A percentile compares a stretch with the other conserved stretches of the same genome.
Conservation (phyloP, 192 early-diverging fungal species). For the Allomyces macrogynus region DNA sequence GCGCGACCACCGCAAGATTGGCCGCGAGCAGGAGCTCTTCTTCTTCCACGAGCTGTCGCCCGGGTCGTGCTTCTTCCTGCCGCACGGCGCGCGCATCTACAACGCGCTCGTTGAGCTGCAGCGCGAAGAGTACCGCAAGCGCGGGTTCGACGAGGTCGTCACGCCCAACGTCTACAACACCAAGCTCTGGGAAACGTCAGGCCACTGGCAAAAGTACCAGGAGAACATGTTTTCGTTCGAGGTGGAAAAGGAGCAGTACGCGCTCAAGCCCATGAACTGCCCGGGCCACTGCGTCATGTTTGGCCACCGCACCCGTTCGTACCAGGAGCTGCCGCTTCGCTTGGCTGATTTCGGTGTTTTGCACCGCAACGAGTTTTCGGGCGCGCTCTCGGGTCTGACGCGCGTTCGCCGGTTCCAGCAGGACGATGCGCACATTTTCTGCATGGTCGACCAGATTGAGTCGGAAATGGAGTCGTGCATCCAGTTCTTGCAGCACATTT, state of each 20-base stretch:
- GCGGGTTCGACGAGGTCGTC: constrained; percentile 92
- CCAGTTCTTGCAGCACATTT: constrained; percentile 75
- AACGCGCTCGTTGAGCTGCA: constrained; percentile 73
- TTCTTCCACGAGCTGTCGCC: constrained; percentile 92
- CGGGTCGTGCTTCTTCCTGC: constrained; percentile 82
- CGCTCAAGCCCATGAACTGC: constrained; percentile 98
- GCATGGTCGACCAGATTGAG: constrained; percentile 63
- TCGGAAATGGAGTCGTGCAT: constrained; percentile 65
- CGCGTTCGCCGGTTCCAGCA: constrained; percentile 88
- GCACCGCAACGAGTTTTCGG: constrained; percentile 82
- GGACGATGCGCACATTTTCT: constrained; percentile 97
- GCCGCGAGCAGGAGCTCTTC: constrained; percentile 93
- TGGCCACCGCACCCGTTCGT: constrained; percentile 56
- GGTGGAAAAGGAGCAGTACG: constrained; percentile 93
- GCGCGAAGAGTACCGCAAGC: constrained; percentile 57
- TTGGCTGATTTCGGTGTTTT: constrained; percentile 83
- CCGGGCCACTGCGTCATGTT: constrained; percentile 89
- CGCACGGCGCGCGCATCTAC: constrained; percentile 91
- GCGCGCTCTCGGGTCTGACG: constrained; percentile 72
- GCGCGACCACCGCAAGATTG: constrained; percentile 92
- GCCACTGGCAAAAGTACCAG: constrained; percentile 91
- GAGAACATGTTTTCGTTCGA: constrained; percentile 92
- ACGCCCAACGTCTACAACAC: constrained; percentile 97
- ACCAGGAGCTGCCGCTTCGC: constrained; percentile 71
- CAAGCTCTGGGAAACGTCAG: constrained; percentile 89